Evolutionary conservation across 2,329 filamentous ascomycete species (phyloP).

Genomic region (Parasarocladium wereldwijsianum): DNA sequence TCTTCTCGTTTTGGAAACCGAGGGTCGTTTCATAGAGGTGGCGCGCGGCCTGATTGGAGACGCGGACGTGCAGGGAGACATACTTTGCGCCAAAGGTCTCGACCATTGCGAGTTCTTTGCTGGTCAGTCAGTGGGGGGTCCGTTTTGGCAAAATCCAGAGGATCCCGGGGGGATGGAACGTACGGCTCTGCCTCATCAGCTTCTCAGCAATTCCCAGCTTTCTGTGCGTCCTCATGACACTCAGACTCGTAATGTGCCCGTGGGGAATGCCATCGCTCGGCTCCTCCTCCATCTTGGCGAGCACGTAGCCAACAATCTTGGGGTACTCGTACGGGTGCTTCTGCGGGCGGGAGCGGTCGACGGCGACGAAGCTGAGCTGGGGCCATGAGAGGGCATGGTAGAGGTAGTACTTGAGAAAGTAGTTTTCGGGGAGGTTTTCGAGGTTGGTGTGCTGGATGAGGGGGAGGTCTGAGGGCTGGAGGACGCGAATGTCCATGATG

Average conservation of each 20-base stretch:
- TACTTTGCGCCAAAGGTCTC: slow-evolving; percentile 86
- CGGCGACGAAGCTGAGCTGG: slow-evolving; percentile 89
- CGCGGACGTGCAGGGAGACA: slow-evolving; percentile 89
- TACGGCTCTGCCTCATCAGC: slow-evolving; percentile 91
- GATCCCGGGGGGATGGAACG: slow-evolving; percentile 21
- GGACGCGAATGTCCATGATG: slow-evolving; percentile 79
- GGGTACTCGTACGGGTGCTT: slow-evolving; percentile 77
- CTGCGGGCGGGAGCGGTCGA: slow-evolving; percentile 71
- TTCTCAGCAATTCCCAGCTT: slow-evolving; percentile 89
- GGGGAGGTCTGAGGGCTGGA: slow-evolving; percentile 71
- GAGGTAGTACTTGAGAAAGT: slow-evolving; percentile 99
- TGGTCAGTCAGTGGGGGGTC: background rate
- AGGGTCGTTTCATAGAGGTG: slow-evolving; percentile 88
- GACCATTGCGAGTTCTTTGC: slow-evolving; percentile 80
- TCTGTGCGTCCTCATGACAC: slow-evolving; percentile 91
- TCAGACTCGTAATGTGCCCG: slow-evolving; percentile 90
- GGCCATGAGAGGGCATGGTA: slow-evolving; percentile 98
- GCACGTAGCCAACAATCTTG: slow-evolving; percentile 97
- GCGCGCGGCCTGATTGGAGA: slow-evolving; percentile 82
- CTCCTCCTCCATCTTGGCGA: slow-evolving; percentile 99
- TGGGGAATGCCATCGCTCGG: slow-evolving; percentile 80
- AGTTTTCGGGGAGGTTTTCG: slow-evolving; percentile 97
- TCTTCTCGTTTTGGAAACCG: slow-evolving; percentile 75
- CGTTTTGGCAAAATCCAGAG: background rate
- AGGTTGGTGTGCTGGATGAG: slow-evolving; percentile 97